These are phyloP conservation scores for Agaricus sinodeliciosus DNA, from an alignment of 768 basidiomycete genomes.

Conservation along the genomic window DNA sequence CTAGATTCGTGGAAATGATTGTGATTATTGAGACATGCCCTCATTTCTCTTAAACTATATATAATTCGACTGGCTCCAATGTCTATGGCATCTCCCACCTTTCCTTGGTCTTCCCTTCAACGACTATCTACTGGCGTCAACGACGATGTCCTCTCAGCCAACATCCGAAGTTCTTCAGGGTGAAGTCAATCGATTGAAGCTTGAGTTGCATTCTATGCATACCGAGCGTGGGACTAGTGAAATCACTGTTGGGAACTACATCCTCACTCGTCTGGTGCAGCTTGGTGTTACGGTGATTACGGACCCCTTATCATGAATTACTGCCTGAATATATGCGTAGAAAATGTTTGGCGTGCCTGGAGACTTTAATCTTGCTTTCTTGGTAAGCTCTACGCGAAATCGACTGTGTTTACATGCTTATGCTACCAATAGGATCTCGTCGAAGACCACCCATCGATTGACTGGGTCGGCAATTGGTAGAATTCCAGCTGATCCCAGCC, in stretches of 20 bases:
- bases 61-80: slow-evolving; percentile 4
- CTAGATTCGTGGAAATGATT: no score
- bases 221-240: slow-evolving; percentile 30
- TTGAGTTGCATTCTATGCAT: slow-evolving; percentile 38
- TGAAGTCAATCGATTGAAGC: slow-evolving; percentile 32
- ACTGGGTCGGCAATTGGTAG: slow-evolving; percentile 87
- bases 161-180: slow-evolving; percentile 18
- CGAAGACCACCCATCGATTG: slow-evolving; percentile 68
- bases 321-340: slow-evolving; percentile 26
- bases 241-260: slow-evolving; percentile 51
- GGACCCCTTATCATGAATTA: background rate
- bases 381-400: slow-evolving; percentile 26
- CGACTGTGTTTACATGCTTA: background rate
- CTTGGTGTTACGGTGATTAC: slow-evolving; percentile 53
- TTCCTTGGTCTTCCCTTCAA: slow-evolving; percentile 3
- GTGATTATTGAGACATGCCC: no score
- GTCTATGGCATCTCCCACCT: no score
- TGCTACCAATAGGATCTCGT: slow-evolving; percentile 57
- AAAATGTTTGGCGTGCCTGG: slow-evolving; percentile 82
- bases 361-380: slow-evolving; percentile 76
- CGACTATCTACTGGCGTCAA: background rate
- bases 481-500: background rate
- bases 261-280: slow-evolving; percentile 57
- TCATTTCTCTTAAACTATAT: slow-evolving; percentile 8
- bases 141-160: slow-evolving; percentile 14